Evolutionary conservation across 352 stramenopile genomes (phyloP).

Genomic region (Poterioochromonas sp.): DNA sequence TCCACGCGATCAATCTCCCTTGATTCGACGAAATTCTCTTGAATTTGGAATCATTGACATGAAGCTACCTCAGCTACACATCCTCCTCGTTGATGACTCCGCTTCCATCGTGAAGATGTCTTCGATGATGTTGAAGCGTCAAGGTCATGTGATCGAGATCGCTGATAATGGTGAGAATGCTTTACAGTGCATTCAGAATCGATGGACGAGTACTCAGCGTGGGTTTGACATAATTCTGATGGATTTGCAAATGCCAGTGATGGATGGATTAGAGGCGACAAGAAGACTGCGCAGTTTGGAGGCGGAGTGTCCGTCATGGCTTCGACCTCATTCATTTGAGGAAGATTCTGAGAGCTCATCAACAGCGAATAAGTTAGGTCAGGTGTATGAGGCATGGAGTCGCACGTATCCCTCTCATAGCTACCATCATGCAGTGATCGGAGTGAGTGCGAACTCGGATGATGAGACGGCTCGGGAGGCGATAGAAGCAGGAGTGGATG

Average conservation of each 20-base stretch:
- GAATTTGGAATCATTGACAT: no score
- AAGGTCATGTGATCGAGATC: not conserved
- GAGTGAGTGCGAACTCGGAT: not conserved
- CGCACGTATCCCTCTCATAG: no score
- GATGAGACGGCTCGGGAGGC: not conserved
- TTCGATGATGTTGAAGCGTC: not conserved
- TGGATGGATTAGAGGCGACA: conserved; percentile 17
- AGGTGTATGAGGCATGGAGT: no score
- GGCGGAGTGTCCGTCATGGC: no score
- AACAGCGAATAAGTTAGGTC: no score
- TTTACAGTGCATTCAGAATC: not conserved
- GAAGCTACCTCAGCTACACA: no score
- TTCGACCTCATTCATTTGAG: no score
- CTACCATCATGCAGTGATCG: not conserved
- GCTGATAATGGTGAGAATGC: not conserved
- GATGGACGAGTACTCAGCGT: not conserved
- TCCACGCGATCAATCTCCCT: no score
- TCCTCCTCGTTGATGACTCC: not conserved
- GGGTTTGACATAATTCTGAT: conserved; percentile 4
- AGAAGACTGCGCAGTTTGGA: not conserved
- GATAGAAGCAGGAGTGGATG: not conserved
- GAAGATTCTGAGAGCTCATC: no score
- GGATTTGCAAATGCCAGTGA: conserved; percentile 25
- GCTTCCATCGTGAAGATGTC: not conserved
- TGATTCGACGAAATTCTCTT: no score